These are phyloP conservation scores for Bruguiera parviflora DNA, from an alignment of 345 rosid genomes.

Conservation along the genomic window DNA sequence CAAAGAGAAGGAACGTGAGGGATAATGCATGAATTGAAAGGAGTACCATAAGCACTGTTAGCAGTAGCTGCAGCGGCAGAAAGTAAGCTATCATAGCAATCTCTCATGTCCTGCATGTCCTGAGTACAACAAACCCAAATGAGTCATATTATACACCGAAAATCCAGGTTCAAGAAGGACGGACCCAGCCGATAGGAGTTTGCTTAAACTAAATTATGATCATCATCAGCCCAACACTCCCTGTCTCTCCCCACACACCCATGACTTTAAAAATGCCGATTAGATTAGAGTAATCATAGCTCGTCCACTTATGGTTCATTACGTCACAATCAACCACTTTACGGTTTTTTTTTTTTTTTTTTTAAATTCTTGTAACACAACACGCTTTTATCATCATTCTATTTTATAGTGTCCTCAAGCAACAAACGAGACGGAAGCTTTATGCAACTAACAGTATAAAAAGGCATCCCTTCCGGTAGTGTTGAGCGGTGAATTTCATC, in stretches of 20 bases:
- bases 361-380: no score
- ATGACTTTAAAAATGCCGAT: no score
- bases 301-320: neutral
- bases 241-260: no score
- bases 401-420: no score
- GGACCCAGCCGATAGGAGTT: no score
- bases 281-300: neutral
- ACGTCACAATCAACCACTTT: neutral
- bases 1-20: neutral
- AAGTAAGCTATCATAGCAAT: constrained; percentile 91
- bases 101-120: constrained; percentile 90
- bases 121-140: constrained; percentile 24
- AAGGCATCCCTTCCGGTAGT: neutral
- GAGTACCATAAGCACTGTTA: constrained; percentile 85
- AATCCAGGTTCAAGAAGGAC: no score
- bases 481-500: neutral
- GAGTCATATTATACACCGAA: neutral
- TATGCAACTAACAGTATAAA: neutral
- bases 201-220: no score
- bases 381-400: no score
- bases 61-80: constrained; percentile 94
- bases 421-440: neutral
- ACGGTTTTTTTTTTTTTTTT: neutral
- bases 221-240: no score
- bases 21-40: neutral